Evolutionary conservation across 2,329 filamentous ascomycete genomes (phyloP).

Genomic region (Trichoderma sp.): DNA sequence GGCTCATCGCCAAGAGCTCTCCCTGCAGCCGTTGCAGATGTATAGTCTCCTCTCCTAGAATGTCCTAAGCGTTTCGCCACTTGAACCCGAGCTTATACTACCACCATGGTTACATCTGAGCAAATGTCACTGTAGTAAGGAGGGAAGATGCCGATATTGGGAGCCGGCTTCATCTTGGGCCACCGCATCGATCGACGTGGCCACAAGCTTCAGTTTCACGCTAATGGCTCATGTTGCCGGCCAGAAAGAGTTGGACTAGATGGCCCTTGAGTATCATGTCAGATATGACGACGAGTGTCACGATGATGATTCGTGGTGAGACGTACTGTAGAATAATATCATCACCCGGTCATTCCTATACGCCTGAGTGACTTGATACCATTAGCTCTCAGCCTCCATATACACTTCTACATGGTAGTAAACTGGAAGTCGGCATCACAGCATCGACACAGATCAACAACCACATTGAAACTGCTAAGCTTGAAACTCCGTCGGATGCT

Average conservation of each 20-base stretch:
- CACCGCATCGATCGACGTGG: neutral
- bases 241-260: neutral
- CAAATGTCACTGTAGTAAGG: neutral
- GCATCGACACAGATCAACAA: neutral
- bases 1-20: neutral
- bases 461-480: neutral
- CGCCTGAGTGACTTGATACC: neutral
- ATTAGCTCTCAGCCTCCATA: neutral
- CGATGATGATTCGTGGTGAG: neutral
- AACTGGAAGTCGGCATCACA: neutral
- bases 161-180: neutral
- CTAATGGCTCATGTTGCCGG: neutral
- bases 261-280: neutral
- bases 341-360: neutral
- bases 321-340: neutral
- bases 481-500: neutral
- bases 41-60: neutral
- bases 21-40: neutral
- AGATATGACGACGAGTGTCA: neutral
- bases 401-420: too few species aligned
- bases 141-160: neutral
- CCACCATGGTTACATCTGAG: neutral
- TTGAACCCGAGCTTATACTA: neutral
- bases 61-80: neutral
- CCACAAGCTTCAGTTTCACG: neutral